phyloP scores from a whole-genome alignment of 306 rosid species.

The Oxytropis ochrocephala region DNA sequence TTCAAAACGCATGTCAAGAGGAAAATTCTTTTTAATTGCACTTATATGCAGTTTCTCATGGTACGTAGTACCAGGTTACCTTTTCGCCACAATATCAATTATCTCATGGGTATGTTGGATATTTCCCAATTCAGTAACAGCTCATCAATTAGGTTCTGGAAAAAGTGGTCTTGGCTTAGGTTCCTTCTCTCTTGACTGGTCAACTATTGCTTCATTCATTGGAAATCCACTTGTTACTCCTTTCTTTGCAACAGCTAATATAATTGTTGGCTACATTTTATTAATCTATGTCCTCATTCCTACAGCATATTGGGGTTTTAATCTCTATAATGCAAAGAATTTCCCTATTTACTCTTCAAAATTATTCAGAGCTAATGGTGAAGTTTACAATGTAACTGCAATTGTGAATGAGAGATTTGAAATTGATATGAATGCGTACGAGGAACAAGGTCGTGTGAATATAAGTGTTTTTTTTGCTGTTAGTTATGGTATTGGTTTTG shows the following conservation, averaged over 20 bases:
- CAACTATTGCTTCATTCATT: slow-evolving; percentile 39
- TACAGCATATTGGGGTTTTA: slow-evolving; percentile 43
- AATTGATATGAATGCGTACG: slow-evolving; percentile 41
- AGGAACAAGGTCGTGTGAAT: slow-evolving; percentile 38
- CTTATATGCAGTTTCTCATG: slow-evolving; percentile 57
- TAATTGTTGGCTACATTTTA: slow-evolving; percentile 41
- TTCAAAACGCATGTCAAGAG: slow-evolving; percentile 39
- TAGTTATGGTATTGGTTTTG: slow-evolving; percentile 60
- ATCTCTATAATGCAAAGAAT: slow-evolving; percentile 44
- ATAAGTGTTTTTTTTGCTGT: slow-evolving; percentile 47
- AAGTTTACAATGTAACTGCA: slow-evolving; percentile 29
- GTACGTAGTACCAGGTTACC: slow-evolving; percentile 56
- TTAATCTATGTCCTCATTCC: slow-evolving; percentile 45
- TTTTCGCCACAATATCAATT: slow-evolving; percentile 34
- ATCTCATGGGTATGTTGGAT: slow-evolving; percentile 65
- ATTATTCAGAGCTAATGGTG: slow-evolving; percentile 37
- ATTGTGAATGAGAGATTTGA: slow-evolving; percentile 55
- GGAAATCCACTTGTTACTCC: slow-evolving; percentile 60
- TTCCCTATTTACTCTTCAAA: slow-evolving; percentile 52
- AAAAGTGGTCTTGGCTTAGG: slow-evolving; percentile 54
- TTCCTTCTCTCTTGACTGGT: slow-evolving; percentile 54
- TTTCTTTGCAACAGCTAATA: slow-evolving; percentile 45
- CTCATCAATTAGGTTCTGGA: slow-evolving; percentile 70
- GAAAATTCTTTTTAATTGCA: slow-evolving; percentile 54
- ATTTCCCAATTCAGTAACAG: slow-evolving; percentile 41